phyloP scores from a whole-genome alignment of 2,329 filamentous ascomycete genomes.

The Colletotrichum sp. region DNA sequence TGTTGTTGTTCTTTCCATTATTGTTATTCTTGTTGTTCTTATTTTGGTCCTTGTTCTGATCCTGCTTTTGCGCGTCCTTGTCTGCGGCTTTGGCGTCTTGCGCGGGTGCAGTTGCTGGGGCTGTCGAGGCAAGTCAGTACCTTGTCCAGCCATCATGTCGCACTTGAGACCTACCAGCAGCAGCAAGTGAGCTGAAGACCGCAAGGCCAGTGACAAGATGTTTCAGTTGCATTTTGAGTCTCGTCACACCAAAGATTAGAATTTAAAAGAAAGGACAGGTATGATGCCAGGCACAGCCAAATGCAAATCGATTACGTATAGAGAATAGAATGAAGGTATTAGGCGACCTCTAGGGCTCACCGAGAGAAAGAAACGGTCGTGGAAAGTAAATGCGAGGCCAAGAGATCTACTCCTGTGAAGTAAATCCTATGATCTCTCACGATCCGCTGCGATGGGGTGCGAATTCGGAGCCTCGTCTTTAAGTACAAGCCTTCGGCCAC shows the following conservation, averaged over 20 bases:
- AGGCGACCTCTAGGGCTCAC: not conserved
- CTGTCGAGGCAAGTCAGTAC: not conserved
- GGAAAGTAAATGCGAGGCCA: not conserved
- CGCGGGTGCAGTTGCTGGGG: conserved; percentile 9
- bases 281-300: conserved; percentile 10
- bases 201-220: conserved; percentile 30
- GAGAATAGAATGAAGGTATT: not conserved
- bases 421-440: not conserved
- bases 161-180: conserved; percentile 28
- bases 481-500: not conserved
- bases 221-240: conserved; percentile 28
- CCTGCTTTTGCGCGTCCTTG: not conserved
- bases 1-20: not conserved
- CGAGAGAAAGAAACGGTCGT: not conserved
- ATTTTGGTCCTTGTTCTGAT: not conserved
- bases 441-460: not conserved
- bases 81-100: not conserved
- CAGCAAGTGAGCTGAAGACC: conserved; percentile 30
- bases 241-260: not conserved
- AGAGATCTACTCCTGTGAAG: conserved; percentile 1
- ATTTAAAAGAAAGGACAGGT: not conserved
- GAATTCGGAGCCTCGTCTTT: not conserved
- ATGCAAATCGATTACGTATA: not conserved
- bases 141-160: not conserved
- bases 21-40: not conserved